Conservation (phyloP, 2,329 filamentous ascomycete genomes). For the Colletotrichum gloeosporioides region DNA sequence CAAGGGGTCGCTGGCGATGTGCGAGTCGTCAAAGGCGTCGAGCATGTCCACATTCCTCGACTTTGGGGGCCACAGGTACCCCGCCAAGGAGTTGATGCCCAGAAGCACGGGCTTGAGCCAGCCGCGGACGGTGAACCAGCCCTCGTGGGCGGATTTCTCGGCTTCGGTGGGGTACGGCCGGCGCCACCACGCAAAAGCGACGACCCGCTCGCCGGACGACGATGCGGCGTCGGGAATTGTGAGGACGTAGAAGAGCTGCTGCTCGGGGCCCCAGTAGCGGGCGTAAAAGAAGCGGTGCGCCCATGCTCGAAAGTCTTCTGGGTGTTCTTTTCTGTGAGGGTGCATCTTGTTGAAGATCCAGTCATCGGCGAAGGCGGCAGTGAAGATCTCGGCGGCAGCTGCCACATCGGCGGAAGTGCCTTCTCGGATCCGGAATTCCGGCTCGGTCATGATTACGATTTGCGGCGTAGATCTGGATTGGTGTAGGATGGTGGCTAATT, state of each 20-base stretch:
- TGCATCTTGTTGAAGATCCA: conserved; percentile 36
- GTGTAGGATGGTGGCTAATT: not conserved
- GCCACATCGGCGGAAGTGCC: conserved; percentile 34
- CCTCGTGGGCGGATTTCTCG: conserved; percentile 14
- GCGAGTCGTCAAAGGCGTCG: conserved; percentile 29
- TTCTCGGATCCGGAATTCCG: conserved; percentile 32
- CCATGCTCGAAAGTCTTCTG: conserved; percentile 24
- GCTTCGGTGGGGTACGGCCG: conserved; percentile 22
- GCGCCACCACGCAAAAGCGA: conserved; percentile 41
- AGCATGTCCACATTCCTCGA: conserved; percentile 24
- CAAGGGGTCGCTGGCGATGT: conserved; percentile 28
- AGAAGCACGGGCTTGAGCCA: conserved; percentile 35
- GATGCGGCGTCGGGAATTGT: conserved; percentile 26
- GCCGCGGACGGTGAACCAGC: conserved; percentile 13
- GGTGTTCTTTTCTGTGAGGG: conserved; percentile 28
- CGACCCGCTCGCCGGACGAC: conserved; percentile 21
- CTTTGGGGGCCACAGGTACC: conserved; percentile 28
- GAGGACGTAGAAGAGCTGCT: conserved; percentile 31
- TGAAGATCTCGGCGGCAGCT: conserved; percentile 30
- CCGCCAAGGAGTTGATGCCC: conserved; percentile 27
- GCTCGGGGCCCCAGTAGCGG: conserved; percentile 37
- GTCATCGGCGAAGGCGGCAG: conserved; percentile 33
- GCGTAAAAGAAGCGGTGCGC: conserved; percentile 31
- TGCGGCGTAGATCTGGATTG: not conserved
- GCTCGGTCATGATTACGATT: conserved; percentile 6